A percentile compares a stretch with the other conserved stretches of the same genome.
These are phyloP conservation scores for Ophiostoma angusticollis DNA, from an alignment of 2,329 filamentous ascomycete species.

Conservation along the genomic window DNA sequence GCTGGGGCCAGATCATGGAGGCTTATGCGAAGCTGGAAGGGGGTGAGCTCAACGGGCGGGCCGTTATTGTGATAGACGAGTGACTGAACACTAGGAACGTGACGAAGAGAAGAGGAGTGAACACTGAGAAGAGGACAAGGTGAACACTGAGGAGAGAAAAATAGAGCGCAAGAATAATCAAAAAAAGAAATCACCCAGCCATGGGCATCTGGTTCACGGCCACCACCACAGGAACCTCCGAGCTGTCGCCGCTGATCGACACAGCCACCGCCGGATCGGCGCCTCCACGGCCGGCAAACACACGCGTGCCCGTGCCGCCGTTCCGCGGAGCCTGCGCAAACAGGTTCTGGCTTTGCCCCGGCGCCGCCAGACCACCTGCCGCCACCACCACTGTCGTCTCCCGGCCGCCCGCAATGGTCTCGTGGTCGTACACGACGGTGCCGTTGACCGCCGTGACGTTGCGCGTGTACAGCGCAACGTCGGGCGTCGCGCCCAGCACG, in stretches of 20 bases:
- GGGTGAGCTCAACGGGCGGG: slow-evolving; percentile 1
- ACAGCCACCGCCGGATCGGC: slow-evolving; percentile 2
- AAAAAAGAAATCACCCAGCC: too few relatives aligned
- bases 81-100: too few relatives aligned
- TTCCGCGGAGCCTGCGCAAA: slow-evolving; percentile 9
- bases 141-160: too few relatives aligned
- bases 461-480: slow-evolving; percentile 41
- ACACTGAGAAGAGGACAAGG: too few relatives aligned
- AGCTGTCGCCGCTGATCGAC: too few relatives aligned
- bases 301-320: slow-evolving; percentile 7
- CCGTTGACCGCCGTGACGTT: slow-evolving; percentile 43
- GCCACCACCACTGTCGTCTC: neutral
- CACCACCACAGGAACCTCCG: too few relatives aligned
- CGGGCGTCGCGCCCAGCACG: slow-evolving; percentile 13
- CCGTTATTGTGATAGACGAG: neutral
- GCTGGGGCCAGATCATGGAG: slow-evolving; percentile 3
- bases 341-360: neutral
- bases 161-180: too few relatives aligned
- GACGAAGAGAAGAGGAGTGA: too few relatives aligned
- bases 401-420: slow-evolving; percentile 6
- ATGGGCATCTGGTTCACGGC: too few relatives aligned
- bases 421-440: slow-evolving; percentile 27
- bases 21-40: slow-evolving; percentile 3
- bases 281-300: slow-evolving; percentile 10
- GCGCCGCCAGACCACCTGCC: neutral